Evolutionary conservation across 192 early-diverging fungal genomes (phyloP), one percentile per base, ranked within the genome.

Genomic region (Coemansia sp.): DNA sequence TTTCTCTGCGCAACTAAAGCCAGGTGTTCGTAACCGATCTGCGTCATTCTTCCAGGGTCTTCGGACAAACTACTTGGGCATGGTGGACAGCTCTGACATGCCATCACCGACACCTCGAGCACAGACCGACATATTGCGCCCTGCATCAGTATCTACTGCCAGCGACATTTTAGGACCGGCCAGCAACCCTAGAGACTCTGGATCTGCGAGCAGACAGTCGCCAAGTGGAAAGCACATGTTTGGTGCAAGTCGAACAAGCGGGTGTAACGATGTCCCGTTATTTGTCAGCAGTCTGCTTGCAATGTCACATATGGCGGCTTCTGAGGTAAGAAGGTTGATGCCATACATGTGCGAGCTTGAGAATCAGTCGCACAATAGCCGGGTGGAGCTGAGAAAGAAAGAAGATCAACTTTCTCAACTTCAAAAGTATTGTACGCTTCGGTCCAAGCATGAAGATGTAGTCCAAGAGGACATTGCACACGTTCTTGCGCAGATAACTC

Each of bases 401-500:
- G 64, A 75, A 53, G 60, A 69, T n/a, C 49, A 59, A 65, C 61
- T 76, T 5, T 22, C 58, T 20, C 61, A 67, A 41, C 68, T 81
- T 17, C 70, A 71, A 50, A 69, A 46, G 40, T 64, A 76, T 41
- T 81, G 71, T 44, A 20, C 49, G 8, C 67, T 43, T 58, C 79
- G 79, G 49, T 56, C 67, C 12, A 61, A 59, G 64, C 66, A 81
- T 17, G 79, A 81, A 16, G 71, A 81, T 19, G 67, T 65, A 5
- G 63, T 81, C 9, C 79, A 81, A 61, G 70, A 81, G 49, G 79
- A 81, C 48, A 76, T 81, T 51, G 69, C 71, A 19, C 79, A 81
- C 60, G 79, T 81, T 8, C 56, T 81, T 38, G 68, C 46, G 39
- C 79, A 81, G 63, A 81, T 81, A 39, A 67, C 79, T 0, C 67